A percentile compares a stretch with the other conserved stretches of the same genome.
These are phyloP conservation scores for Nannochloropsis oceanica DNA, from an alignment of 108 stramenopile genomes.

Conservation along the genomic window DNA sequence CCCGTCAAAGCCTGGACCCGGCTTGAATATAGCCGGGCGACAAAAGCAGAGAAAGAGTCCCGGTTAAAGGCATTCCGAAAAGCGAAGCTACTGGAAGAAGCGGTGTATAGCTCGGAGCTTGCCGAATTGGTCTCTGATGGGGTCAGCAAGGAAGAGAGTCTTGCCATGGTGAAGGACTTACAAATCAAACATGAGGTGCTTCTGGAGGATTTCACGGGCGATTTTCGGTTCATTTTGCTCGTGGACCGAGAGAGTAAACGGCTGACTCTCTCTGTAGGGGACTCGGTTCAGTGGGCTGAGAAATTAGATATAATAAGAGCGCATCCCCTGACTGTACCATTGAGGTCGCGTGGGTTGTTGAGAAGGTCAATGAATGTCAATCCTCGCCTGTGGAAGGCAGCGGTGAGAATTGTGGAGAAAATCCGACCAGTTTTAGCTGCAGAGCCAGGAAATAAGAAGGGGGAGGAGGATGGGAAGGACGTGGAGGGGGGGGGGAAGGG, in stretches of 20 bases:
- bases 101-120: background rate
- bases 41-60: background rate
- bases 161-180: background rate
- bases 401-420: background rate
- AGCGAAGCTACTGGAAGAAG: background rate
- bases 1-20: background rate
- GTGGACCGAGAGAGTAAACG: background rate
- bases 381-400: background rate
- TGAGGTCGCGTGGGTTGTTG: background rate
- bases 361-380: background rate
- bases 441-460: background rate
- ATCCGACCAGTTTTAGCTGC: background rate
- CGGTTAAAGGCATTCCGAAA: background rate
- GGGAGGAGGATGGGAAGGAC: too few species aligned
- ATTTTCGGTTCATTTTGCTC: background rate
- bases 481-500: too few species aligned
- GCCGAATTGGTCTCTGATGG: background rate
- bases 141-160: background rate
- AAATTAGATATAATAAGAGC: background rate
- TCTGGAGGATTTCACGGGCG: background rate
- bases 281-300: background rate
- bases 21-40: background rate
- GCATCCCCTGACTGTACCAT: background rate
- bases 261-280: background rate
- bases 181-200: background rate